Percentiles rank a stretch among this genome's conserved stretches.
phyloP scores from a whole-genome alignment of 129 eudicot genomes.

The Flaveria bidentis region DNA sequence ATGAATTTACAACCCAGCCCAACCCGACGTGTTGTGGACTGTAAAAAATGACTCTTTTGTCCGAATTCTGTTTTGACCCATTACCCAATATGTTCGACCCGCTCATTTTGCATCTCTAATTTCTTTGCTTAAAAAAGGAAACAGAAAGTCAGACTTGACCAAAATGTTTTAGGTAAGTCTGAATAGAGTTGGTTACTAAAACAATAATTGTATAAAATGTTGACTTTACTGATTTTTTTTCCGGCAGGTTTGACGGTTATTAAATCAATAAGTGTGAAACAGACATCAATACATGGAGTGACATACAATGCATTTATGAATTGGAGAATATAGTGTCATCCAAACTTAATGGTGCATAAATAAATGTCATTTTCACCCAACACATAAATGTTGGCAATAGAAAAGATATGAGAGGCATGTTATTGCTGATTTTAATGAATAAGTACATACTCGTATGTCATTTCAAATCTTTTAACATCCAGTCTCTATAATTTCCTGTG shows the following conservation, averaged over 20 bases:
- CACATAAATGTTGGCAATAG: constrained; percentile 16
- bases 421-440: too few species aligned
- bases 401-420: neutral
- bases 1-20: neutral
- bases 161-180: constrained; percentile 16
- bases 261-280: constrained; percentile 26
- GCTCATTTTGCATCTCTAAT: neutral
- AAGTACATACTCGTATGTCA: constrained; percentile 13
- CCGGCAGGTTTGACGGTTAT: constrained; percentile 23
- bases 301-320: constrained; percentile 15
- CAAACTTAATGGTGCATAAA: constrained; percentile 25
- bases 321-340: constrained; percentile 29
- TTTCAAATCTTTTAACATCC: neutral
- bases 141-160: neutral
- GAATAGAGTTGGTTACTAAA: neutral
- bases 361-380: constrained; percentile 26
- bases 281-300: constrained; percentile 32
- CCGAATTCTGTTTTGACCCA: neutral
- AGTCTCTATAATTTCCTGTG: neutral
- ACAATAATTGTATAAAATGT: neutral
- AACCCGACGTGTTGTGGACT: neutral
- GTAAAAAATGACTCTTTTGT: neutral
- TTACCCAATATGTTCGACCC: neutral
- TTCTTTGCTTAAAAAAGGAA: neutral
- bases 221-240: constrained; percentile 13